Percentiles rank a stretch among this genome's conserved stretches.
phyloP scores from a whole-genome alignment of 73 alveolate species.

The Loxodes magnus region DNA sequence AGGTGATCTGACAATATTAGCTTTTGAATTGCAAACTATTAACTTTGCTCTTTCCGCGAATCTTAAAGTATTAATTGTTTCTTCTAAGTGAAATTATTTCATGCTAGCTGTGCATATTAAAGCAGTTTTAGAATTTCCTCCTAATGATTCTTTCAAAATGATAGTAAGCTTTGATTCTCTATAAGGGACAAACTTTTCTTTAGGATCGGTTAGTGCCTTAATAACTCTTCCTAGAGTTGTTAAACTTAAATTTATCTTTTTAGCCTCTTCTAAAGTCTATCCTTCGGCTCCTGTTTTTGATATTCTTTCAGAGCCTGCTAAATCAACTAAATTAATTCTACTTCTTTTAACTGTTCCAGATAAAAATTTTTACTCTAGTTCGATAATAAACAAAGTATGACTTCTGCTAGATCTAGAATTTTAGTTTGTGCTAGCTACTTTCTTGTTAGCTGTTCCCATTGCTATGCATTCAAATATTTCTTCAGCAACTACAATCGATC shows the following conservation, averaged over 20 bases:
- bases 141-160: constrained; percentile 64
- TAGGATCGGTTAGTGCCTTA: constrained; percentile 58
- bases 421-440: constrained; percentile 76
- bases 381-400: constrained; percentile 80
- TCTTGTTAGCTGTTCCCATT: constrained; percentile 72
- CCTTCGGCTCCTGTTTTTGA: constrained; percentile 79
- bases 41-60: constrained; percentile 62
- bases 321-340: constrained; percentile 81
- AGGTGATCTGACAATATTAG: constrained; percentile 46
- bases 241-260: constrained; percentile 64
- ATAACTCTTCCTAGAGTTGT: constrained; percentile 76
- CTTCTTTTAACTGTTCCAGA: constrained; percentile 52
- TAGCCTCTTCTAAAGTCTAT: constrained; percentile 72
- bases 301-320: constrained; percentile 86
- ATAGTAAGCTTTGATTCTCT: constrained; percentile 49
- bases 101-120: constrained; percentile 75
- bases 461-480: constrained; percentile 58
- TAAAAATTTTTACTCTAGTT: constrained; percentile 56
- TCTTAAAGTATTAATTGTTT: constrained; percentile 66
- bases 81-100: constrained; percentile 63
- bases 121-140: constrained; percentile 79
- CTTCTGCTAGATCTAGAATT: constrained; percentile 84
- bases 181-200: constrained; percentile 46
- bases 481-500: constrained; percentile 52
- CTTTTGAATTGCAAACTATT: constrained; percentile 38